Evolutionary conservation across 2,329 filamentous ascomycete genomes (phyloP).

Genomic region (Helotiales sp.): DNA sequence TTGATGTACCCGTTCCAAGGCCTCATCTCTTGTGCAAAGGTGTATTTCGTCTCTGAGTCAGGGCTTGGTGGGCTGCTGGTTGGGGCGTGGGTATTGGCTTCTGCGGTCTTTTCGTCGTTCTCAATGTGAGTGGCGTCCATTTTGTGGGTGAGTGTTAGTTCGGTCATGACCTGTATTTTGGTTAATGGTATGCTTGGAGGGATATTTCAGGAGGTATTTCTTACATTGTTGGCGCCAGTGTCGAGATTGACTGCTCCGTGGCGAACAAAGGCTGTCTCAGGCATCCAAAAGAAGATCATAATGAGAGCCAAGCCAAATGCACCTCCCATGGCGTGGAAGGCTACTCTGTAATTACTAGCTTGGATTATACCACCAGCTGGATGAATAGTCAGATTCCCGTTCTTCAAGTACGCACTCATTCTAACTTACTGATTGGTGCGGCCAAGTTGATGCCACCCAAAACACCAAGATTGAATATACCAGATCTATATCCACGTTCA

Average conservation of each 20-base stretch:
- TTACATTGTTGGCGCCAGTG: conserved; percentile 40
- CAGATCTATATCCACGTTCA: conserved; percentile 48
- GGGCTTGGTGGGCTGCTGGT: conserved; percentile 9
- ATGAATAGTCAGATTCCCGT: not conserved
- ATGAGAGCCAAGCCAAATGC: conserved; percentile 47
- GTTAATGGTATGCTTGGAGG: not conserved
- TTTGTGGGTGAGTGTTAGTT: conserved; percentile 32
- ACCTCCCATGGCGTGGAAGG: conserved; percentile 48
- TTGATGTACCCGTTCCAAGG: conserved; percentile 49
- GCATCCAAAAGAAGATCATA: conserved; percentile 50
- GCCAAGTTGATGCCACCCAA: conserved; percentile 50
- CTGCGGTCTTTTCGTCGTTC: conserved; percentile 25
- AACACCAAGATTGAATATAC: conserved; percentile 50
- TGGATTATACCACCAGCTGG: conserved; percentile 48
- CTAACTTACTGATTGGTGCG: conserved; percentile 45
- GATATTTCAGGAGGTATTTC: not conserved
- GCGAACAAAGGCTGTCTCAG: conserved; percentile 47
- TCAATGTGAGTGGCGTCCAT: conserved; percentile 37
- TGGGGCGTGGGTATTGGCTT: not conserved
- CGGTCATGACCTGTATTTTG: conserved; percentile 20
- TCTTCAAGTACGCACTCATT: not conserved
- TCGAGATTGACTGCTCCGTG: conserved; percentile 45
- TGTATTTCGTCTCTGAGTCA: conserved; percentile 32
- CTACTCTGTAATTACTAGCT: conserved; percentile 43
- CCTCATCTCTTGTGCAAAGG: conserved; percentile 42